Evolutionary conservation across 2,329 filamentous ascomycete genomes (phyloP).

Genomic region (Alternaria atra): DNA sequence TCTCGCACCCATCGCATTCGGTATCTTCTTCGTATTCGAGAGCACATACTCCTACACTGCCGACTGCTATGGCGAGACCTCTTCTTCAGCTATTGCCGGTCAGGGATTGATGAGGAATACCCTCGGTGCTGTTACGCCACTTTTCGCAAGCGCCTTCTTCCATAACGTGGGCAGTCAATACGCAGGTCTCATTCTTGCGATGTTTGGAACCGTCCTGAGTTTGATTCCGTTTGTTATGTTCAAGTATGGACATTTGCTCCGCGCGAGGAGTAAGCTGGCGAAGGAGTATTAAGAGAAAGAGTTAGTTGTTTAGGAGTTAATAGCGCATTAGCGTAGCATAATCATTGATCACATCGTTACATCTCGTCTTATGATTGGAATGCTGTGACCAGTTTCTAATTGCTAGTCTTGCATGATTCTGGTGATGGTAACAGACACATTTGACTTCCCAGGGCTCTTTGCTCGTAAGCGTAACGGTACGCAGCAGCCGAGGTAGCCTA

Average conservation of each 20-base stretch:
- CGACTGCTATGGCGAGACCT: constrained; percentile 62
- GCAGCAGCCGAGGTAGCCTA: neutral
- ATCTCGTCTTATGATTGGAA: neutral
- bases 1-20: constrained; percentile 61
- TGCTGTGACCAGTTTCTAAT: too few relatives aligned
- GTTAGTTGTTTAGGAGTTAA: neutral
- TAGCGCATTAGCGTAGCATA: constrained; percentile 2
- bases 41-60: constrained; percentile 61
- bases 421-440: neutral
- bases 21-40: constrained; percentile 63
- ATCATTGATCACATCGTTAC: neutral
- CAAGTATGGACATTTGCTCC: constrained; percentile 53
- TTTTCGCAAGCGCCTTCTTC: constrained; percentile 64
- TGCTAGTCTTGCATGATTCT: neutral
- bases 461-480: neutral
- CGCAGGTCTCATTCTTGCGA: constrained; percentile 59
- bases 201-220: constrained; percentile 56
- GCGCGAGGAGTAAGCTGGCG: constrained; percentile 54
- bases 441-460: neutral
- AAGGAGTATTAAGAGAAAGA: constrained; percentile 29
- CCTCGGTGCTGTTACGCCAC: constrained; percentile 61
- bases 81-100: constrained; percentile 57
- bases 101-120: constrained; percentile 64
- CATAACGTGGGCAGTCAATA: constrained; percentile 63
- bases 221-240: constrained; percentile 57